Base-by-base conservation (phyloP, 139 green algal genomes). In the Asterochloris sp. region DNA sequence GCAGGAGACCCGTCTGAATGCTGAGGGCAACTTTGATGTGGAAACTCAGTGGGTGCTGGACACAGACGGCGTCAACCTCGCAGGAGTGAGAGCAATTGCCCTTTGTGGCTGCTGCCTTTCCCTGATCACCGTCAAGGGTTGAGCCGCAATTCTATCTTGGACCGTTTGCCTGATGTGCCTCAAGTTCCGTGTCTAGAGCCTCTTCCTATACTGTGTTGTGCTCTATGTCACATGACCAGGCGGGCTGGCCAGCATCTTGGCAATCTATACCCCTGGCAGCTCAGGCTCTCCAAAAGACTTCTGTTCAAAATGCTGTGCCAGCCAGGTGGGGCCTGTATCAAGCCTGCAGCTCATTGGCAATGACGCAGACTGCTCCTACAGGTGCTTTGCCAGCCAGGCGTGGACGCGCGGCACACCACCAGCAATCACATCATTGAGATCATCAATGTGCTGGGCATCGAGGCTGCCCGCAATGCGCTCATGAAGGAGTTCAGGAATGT, bases 31-130 rank as follows among this genome's bases (percentile, higher is more conserved):
- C 29, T 98, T 93, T 82, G 64, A 82, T 21, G 89, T 79, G 38
- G 87, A 95, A 27, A 90, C 92, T 38, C 96, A 99, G 90, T 99
- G 96, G 95, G 89, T 99, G 80, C 90, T 99, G 83, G 97, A 99
- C 86, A 99, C 97, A 26, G 97, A 99, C 83, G 96, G 97, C 27
- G 91, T 98, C 83, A 99, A 98, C 85, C 89, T 99, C 74, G 86
- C 95, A 76, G 93, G 96, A 83, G 95, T 97, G 66, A 79, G 86
- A 54, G 38, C 38, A 6, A 6, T 54, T 54, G 38, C 38, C 38
- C 38, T 54, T 6, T 54, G 38, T 54, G 38, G 38, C 38, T 54
- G 38, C 38, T 54, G 38, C 38, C 38, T 54, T 2, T 54, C 4
- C 38, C 38, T 54, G 38, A 6, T 54, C 38, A 54, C 6, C 38